Conservation (phyloP, 345 rosid genomes). For the Hypericum perforatum region DNA sequence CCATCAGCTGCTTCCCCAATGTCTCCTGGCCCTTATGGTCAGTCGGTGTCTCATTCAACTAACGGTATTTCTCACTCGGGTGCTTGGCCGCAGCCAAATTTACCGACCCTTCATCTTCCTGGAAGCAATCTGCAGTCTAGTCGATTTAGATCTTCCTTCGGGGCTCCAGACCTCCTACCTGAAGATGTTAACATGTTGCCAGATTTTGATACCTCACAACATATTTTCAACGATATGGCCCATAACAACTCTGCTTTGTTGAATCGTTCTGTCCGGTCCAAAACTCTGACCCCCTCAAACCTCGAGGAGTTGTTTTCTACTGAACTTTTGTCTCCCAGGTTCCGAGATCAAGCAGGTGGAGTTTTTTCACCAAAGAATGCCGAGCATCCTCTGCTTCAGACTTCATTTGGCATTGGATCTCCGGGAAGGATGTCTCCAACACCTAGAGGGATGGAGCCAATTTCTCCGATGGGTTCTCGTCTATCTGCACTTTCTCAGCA, state of each 20-base stretch:
- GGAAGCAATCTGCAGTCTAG: constrained; percentile 23
- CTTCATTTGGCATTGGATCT: no score
- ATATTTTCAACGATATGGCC: constrained; percentile 21
- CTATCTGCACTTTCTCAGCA: no score
- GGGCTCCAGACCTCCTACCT: constrained; percentile 39
- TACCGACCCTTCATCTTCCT: constrained; percentile 21
- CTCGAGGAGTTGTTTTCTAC: no score
- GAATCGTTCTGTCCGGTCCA: constrained; percentile 27
- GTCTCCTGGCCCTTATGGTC: constrained; percentile 79
- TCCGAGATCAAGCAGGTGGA: no score
- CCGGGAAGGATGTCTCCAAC: no score
- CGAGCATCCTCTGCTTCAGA: no score
- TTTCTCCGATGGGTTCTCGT: no score
- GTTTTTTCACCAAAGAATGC: no score
- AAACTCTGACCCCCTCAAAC: constrained; percentile 53
- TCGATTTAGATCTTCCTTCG: constrained; percentile 20
- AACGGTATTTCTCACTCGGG: constrained; percentile 18
- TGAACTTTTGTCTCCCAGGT: no score
- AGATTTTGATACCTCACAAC: constrained; percentile 21
- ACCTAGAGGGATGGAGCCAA: no score
- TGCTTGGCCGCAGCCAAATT: constrained; percentile 22
- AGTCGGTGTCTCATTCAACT: constrained; percentile 79
- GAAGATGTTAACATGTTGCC: constrained; percentile 24
- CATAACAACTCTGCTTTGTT: constrained; percentile 28
- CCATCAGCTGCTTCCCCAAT: constrained; percentile 18